Base-by-base conservation (phyloP, 1,139 yeast genomes). In the Diutina rugosa region DNA sequence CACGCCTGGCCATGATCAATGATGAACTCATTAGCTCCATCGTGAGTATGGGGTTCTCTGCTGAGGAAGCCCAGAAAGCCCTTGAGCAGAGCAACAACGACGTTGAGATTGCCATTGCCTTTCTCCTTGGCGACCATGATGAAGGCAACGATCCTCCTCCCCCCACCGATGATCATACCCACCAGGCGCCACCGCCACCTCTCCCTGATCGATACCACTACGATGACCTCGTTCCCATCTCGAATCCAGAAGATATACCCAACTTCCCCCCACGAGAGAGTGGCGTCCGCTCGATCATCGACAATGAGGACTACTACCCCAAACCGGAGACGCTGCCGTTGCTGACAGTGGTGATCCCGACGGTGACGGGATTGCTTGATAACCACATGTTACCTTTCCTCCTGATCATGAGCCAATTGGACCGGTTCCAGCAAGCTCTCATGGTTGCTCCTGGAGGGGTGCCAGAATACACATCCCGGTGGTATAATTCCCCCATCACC, bases 1-100 rank as follows among this genome's bases (percentile, higher is more conserved):
- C 41, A 10, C 41, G 14, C 41, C 41, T 35, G 8, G 21, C 49
- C 30, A 47, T 47, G 51, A 47, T 16, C n/a, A 38, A 49, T 32
- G 53, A 49, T 28, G 41, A n/a, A 35, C 32, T 12, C 26, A 49
- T 49, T 28, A 29, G 41, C n/a, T 32, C 44, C 28, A 32, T 84
- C 58, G 69, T 72, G 56, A 87, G 80, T 57, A 84, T 85, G 90
- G 90, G 90, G 41, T 79, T 84, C 65, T 65, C 77, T 58, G 70
- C 68, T 6, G 79, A 73, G 32, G 72, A 73, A 58, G 78, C 83
- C 0, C 60, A 59, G 8, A 67, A 65, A 30, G 84, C 84, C 0
- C 68, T 80, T 54, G 58, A 67, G 57, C 65, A 65, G 35, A 64
- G 80, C 26, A 70, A 74, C 56, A 73, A 79, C 59, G 77, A 83